A percentile compares a stretch with the other conserved stretches of the same genome.
These are phyloP conservation scores for Saccharomycopsis microspora DNA, from an alignment of 805 yeast species.

Conservation along the genomic window DNA sequence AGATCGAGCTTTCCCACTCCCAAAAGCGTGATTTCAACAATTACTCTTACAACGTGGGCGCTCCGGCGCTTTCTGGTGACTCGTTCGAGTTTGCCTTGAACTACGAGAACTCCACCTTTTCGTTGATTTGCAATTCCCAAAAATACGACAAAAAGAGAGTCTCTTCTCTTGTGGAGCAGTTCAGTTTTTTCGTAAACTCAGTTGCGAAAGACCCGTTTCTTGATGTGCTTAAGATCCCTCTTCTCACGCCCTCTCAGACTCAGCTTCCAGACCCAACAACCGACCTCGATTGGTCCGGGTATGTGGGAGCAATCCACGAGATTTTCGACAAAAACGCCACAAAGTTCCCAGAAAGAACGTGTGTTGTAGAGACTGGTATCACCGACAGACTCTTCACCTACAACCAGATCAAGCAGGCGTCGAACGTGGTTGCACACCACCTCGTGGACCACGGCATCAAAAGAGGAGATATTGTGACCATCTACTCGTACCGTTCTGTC, in stretches of 20 bases:
- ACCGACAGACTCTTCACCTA: constrained; percentile 68
- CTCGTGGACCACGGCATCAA: constrained; percentile 70
- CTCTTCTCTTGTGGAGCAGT: constrained; percentile 58
- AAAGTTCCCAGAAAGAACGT: constrained; percentile 71
- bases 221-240: constrained; percentile 47
- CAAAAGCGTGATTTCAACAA: constrained; percentile 15
- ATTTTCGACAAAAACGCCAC: constrained; percentile 83
- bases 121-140: constrained; percentile 61
- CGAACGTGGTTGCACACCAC: constrained; percentile 87
- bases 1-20: constrained; percentile 11
- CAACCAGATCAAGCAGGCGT: constrained; percentile 81
- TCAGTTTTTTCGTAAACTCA: constrained; percentile 37
- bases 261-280: constrained; percentile 77
- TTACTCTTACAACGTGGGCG: constrained; percentile 9
- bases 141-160: constrained; percentile 65
- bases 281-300: constrained; percentile 83
- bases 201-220: constrained; percentile 27
- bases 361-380: constrained; percentile 79
- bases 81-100: constrained; percentile 13
- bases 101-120: constrained; percentile 19
- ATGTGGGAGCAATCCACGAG: constrained; percentile 93
- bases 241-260: constrained; percentile 58
- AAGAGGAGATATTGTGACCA: constrained; percentile 93
- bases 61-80: background rate
- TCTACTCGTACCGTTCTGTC: constrained; percentile 95